Evolutionary conservation across 495 filamentous ascomycete genomes (phyloP), one percentile per base, ranked within the genome.

Genomic region (Tuber calosporum): DNA sequence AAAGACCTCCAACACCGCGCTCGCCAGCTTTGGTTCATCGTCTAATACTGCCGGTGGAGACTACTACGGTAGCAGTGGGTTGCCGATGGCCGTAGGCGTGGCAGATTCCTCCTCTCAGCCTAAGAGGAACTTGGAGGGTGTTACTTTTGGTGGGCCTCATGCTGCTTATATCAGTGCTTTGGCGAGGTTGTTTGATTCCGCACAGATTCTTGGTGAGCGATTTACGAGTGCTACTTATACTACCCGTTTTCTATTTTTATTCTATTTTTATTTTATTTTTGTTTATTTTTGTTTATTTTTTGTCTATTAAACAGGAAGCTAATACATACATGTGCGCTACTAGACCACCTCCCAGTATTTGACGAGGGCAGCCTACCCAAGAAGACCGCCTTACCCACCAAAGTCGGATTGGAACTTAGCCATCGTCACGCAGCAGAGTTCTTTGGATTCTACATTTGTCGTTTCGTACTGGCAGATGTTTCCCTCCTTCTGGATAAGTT

Each of bases 351-450:
- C 81, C 92, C 93, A 30, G 92, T 94, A 69, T 93, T 97, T 84
- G 93, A 97, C 58, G 95, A 99, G 81, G 94, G 96, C 82, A 93
- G 93, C 17, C 92, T 93, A 19, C 86, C 97, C 58, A 91, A 91
- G 78, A 92, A 94, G 69, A 71, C 84, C 88, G 88, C 76, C 26
- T 89, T 87, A 71, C 91, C 89, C 77, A 96, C 94, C 38, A 93
- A 97, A 78, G 93, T 98, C 70, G 96, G 95, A 26, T 86, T 99
- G 40, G 96, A 99, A 83, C 87, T 98, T 26, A 93, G 92, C 82
- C 92, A 92, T 40, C 88, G 93, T 30, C 94, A 97, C 83, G 96
- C 95, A 15, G 92, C 96, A 41, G 95, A 98, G 80, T 99, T 99
- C 84, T 99, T 99, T 82, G 94, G 90, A 40, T 97, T 99, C 83